These are phyloP conservation scores for Penicillium sp. DNA, from an alignment of 2,329 filamentous ascomycete species.

Conservation along the genomic window DNA sequence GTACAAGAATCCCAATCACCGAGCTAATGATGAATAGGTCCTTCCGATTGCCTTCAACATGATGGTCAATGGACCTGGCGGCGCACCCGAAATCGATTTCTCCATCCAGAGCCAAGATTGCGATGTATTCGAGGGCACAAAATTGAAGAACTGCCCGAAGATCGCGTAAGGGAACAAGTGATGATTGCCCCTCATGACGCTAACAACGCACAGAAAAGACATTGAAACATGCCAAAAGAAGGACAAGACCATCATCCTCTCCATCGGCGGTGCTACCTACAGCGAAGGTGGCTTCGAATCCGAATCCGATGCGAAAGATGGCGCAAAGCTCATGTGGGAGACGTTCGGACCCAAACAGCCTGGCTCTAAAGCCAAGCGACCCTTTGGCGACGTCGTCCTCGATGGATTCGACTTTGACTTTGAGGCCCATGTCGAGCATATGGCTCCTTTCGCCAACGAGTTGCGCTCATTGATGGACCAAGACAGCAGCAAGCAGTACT, in stretches of 20 bases:
- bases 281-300: constrained; percentile 60
- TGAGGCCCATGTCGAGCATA: constrained; percentile 55
- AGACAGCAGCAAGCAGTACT: constrained; percentile 49
- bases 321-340: constrained; percentile 61
- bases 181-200: constrained; percentile 9
- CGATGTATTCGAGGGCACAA: constrained; percentile 53
- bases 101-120: constrained; percentile 60
- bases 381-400: constrained; percentile 60
- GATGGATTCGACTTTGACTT: constrained; percentile 77
- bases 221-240: constrained; percentile 56
- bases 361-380: constrained; percentile 48
- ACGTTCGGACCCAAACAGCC: constrained; percentile 58
- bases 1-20: not conserved
- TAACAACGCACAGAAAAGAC: constrained; percentile 34
- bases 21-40: constrained; percentile 39
- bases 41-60: constrained; percentile 61
- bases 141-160: constrained; percentile 56
- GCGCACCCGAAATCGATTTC: constrained; percentile 55
- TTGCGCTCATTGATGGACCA: constrained; percentile 53
- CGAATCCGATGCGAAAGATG: constrained; percentile 47
- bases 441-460: constrained; percentile 55
- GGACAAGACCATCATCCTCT: constrained; percentile 66
- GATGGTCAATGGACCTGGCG: constrained; percentile 49
- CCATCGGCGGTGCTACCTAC: constrained; percentile 65
- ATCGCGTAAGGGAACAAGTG: constrained; percentile 50